A percentile compares a stretch with the other conserved stretches of the same genome.
Conservation (phyloP, 768 basidiomycete genomes). For the Cantharellus anzutake region DNA sequence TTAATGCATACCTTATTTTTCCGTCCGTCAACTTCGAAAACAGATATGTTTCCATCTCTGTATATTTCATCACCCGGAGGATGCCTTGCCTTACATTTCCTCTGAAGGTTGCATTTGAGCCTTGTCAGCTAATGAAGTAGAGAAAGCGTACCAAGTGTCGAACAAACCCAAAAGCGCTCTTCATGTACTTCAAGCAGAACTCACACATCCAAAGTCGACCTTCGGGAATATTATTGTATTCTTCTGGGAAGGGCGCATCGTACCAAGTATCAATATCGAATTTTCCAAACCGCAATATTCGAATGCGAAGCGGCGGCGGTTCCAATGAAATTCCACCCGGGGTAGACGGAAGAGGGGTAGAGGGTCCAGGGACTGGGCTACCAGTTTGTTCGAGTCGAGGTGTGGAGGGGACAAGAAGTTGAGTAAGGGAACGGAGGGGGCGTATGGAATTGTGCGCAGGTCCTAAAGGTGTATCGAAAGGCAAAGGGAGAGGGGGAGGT, state of each 20-base stretch:
- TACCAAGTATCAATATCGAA: constrained; percentile 97
- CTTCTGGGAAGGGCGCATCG: constrained; percentile 96
- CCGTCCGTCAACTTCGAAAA: constrained; percentile 96
- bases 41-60: constrained; percentile 66
- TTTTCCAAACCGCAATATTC: constrained; percentile 72
- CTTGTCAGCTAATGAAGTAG: neutral
- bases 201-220: constrained; percentile 94
- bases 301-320: constrained; percentile 43
- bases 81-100: constrained; percentile 88
- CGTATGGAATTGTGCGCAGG: neutral
- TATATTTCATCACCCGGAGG: constrained; percentile 99
- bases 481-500: neutral
- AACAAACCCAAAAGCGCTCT: constrained; percentile 68
- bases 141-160: constrained; percentile 57
- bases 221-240: constrained; percentile 82
- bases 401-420: constrained; percentile 15
- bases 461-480: neutral
- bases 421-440: constrained; percentile 5
- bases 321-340: constrained; percentile 10
- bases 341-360: neutral
- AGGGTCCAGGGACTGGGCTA: constrained; percentile 12
- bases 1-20: constrained; percentile 62
- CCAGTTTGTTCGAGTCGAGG: constrained; percentile 11
- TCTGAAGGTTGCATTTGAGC: constrained; percentile 24
- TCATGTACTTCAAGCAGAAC: constrained; percentile 96